phyloP scores from a whole-genome alignment of 176 grass and related monocot species.

The Phyllostachys edulis region DNA sequence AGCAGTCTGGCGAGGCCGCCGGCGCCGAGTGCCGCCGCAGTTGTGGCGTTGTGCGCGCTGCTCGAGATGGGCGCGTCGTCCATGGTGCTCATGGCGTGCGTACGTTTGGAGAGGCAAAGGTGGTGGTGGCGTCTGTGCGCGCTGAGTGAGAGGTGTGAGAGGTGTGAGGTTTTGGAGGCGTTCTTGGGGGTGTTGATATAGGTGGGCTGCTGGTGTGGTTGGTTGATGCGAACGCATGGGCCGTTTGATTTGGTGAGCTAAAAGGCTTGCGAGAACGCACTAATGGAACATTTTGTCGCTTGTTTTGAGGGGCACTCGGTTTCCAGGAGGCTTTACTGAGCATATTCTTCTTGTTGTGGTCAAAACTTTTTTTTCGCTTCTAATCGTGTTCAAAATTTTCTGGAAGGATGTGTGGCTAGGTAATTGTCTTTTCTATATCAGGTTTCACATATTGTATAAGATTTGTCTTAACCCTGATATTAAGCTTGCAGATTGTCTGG shows the following conservation, averaged over 20 bases:
- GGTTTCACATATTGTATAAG: no score
- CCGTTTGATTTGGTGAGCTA: slow-evolving; percentile 82
- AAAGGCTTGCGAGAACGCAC: slow-evolving; percentile 27
- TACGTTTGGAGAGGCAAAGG: background rate
- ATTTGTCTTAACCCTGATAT: no score
- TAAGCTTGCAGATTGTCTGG: no score
- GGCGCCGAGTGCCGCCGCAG: background rate
- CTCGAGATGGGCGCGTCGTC: background rate
- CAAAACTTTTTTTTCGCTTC: no score
- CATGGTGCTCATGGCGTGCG: slow-evolving; percentile 32
- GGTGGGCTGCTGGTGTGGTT: background rate
- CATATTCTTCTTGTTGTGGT: background rate
- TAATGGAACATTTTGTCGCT: background rate
- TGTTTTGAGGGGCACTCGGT: background rate
- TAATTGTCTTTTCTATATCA: no score
- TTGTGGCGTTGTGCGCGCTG: slow-evolving; percentile 20
- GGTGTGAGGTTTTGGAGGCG: slow-evolving; percentile 9
- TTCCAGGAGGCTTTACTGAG: background rate
- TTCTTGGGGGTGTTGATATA: slow-evolving; percentile 36
- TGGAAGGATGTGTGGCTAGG: no score
- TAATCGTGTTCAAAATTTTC: no score
- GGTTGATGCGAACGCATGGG: slow-evolving; percentile 27
- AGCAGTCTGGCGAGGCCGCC: slow-evolving; percentile 15
- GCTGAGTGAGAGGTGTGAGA: background rate
- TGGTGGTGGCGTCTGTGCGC: background rate